Evolutionary conservation across 2,329 filamentous ascomycete genomes (phyloP).

Genomic region (Xylaria sp.): DNA sequence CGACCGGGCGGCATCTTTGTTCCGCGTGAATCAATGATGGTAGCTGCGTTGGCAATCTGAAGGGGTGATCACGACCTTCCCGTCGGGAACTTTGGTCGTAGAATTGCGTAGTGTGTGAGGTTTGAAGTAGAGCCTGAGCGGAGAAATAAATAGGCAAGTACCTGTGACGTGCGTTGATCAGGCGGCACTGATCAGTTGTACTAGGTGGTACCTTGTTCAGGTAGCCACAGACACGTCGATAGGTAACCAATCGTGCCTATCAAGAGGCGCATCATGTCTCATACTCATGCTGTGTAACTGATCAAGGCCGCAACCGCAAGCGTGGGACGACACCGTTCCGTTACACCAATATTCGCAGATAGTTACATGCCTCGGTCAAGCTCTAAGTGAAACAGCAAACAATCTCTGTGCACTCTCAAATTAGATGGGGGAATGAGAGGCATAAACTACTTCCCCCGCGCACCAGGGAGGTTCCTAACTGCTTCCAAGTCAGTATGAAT

Average conservation of each 20-base stretch:
- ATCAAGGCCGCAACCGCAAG: background rate
- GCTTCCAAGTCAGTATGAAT: background rate
- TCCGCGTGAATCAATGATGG: conserved; percentile 2
- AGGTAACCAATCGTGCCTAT: background rate
- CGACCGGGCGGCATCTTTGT: background rate
- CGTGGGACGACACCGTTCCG: background rate
- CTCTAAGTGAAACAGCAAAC: too few species aligned
- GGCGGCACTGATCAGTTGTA: background rate
- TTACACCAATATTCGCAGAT: background rate
- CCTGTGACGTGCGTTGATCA: background rate
- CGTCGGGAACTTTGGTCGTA: background rate
- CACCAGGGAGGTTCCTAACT: too few species aligned
- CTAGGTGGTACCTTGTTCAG: background rate
- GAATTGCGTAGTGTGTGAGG: background rate
- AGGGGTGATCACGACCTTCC: background rate
- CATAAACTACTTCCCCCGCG: too few species aligned
- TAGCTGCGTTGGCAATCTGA: too few species aligned
- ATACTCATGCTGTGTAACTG: background rate
- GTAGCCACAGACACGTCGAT: background rate
- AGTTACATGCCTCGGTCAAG: too few species aligned
- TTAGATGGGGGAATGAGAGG: too few species aligned
- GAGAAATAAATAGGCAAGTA: background rate
- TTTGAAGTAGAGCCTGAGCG: background rate
- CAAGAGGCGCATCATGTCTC: background rate
- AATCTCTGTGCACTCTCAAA: too few species aligned